Evolutionary conservation across 768 basidiomycete genomes (phyloP).

Genomic region (Russula earlei): DNA sequence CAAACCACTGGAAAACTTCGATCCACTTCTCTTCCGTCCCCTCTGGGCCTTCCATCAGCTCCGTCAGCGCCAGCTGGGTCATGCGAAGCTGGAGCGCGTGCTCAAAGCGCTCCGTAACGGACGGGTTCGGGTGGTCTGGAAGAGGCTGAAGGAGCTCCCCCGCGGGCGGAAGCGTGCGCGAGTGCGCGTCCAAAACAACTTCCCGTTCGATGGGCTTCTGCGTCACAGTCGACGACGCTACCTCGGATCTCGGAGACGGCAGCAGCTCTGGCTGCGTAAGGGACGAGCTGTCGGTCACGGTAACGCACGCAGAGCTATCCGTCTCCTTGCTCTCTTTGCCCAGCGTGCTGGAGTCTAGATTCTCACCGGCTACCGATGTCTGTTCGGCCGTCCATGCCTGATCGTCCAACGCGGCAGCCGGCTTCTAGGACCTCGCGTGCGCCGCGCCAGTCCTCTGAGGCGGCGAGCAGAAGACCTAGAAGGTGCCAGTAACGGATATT

Average conservation of each 20-base stretch:
- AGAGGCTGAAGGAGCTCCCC: slow-evolving; percentile 35
- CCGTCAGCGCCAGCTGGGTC: slow-evolving; percentile 72
- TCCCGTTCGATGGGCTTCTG: not conserved
- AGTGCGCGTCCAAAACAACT: slow-evolving; percentile 26
- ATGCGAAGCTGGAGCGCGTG: slow-evolving; percentile 77
- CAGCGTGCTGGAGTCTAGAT: slow-evolving; percentile 5
- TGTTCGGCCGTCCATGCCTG: slow-evolving; percentile 28
- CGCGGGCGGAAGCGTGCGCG: slow-evolving; percentile 32
- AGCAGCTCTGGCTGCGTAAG: not conserved
- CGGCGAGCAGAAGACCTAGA: slow-evolving; percentile 71
- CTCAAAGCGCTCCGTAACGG: slow-evolving; percentile 57
- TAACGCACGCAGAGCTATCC: not conserved
- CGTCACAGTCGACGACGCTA: slow-evolving; percentile 7
- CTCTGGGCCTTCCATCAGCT: slow-evolving; percentile 79
- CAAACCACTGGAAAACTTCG: slow-evolving; percentile 81
- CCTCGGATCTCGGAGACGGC: not conserved
- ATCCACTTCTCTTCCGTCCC: slow-evolving; percentile 73
- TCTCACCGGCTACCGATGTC: not conserved
- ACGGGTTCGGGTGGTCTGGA: slow-evolving; percentile 40
- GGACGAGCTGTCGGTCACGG: not conserved
- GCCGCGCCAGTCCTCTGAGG: slow-evolving; percentile 68
- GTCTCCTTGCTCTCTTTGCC: not conserved
- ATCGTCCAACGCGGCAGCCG: slow-evolving; percentile 50
- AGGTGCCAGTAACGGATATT: slow-evolving; percentile 84
- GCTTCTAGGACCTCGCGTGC: slow-evolving; percentile 69